Base-by-base conservation (phyloP, 176 grass and related monocot species). In the Rhynchospora breviuscula region DNA sequence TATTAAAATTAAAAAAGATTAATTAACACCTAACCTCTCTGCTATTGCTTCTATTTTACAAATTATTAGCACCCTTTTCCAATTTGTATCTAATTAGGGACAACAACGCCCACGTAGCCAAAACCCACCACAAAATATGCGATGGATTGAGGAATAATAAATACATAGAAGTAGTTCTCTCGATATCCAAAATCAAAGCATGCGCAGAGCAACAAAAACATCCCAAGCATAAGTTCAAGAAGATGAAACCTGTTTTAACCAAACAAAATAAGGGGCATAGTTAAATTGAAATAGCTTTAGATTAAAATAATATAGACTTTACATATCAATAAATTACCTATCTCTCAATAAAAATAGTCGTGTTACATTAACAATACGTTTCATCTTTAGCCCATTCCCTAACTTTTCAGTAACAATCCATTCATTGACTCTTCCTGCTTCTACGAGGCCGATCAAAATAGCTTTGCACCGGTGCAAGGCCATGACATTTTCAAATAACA, bases 401-500 rank as follows among this genome's bases (percentile, higher is more conserved):
- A 88, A 67, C 71, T 97, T 97, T 70, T 89, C 83, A 0, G 93
- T 97, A n/a, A 97, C 89, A 57, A 93, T 93, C 93, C 91, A 96
- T 85, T 96, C 93, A 19, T 96, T 96, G 7, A 88, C 91, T 64
- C 90, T 90, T 35, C 85, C 87, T 0, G 91, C 85, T 87, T 96
- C 87, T 11, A 88, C 71, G 7, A 93, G 40, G 12, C 93, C 93
- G 0, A 96, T 91, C 29, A 89, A 62, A 33, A 88, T 87, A 47
- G 91, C 91, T 83, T 97, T 97, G 40, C 88, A 78, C 51, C 91
- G 87, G 71, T 97, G 91, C 59, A 93, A 4, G 3, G 93, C 87
- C 93, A 97, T 93, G 10, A 85, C 93, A 43, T 97, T 97, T 87
- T 97, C 93, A 72, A 95, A 95, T 13, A 87, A 71, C 73, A 93